Evolutionary conservation across 1,139 yeast species (phyloP).

Genomic region (Hansenula sp.): DNA sequence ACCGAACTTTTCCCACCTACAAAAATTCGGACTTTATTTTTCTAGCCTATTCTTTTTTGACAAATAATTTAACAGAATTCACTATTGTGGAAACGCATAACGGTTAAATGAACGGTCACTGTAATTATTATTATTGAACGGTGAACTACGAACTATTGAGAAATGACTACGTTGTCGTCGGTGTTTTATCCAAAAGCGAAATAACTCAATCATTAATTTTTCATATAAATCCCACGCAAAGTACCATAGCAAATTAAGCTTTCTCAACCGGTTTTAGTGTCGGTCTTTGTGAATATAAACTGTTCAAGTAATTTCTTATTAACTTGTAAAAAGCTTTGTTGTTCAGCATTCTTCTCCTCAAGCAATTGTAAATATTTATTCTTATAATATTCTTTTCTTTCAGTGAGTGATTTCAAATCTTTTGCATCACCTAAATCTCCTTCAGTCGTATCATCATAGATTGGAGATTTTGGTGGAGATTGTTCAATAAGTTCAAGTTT

Average conservation of each 20-base stretch:
- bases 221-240: too few relatives aligned
- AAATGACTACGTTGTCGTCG: too few relatives aligned
- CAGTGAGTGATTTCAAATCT: background rate
- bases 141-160: too few relatives aligned
- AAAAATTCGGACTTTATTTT: background rate
- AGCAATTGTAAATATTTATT: slow-evolving; percentile 7
- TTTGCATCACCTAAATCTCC: slow-evolving; percentile 1
- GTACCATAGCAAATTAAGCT: too few relatives aligned
- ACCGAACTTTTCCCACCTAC: too few relatives aligned
- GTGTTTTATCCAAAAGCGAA: too few relatives aligned
- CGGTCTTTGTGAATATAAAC: slow-evolving; percentile 7
- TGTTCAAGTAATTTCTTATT: slow-evolving; percentile 10
- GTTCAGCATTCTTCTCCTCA: slow-evolving; percentile 12
- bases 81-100: too few relatives aligned
- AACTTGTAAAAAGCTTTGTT: slow-evolving; percentile 5
- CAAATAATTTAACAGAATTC: too few relatives aligned
- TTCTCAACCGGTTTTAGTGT: too few relatives aligned
- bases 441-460: background rate
- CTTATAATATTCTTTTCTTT: slow-evolving; percentile 15
- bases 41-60: background rate
- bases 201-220: too few relatives aligned
- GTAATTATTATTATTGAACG: too few relatives aligned
- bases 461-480: background rate
- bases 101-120: too few relatives aligned
- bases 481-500: slow-evolving; percentile 1